Evolutionary conservation across 306 rosid genomes (phyloP).

Genomic region (Castanospermum australe): DNA sequence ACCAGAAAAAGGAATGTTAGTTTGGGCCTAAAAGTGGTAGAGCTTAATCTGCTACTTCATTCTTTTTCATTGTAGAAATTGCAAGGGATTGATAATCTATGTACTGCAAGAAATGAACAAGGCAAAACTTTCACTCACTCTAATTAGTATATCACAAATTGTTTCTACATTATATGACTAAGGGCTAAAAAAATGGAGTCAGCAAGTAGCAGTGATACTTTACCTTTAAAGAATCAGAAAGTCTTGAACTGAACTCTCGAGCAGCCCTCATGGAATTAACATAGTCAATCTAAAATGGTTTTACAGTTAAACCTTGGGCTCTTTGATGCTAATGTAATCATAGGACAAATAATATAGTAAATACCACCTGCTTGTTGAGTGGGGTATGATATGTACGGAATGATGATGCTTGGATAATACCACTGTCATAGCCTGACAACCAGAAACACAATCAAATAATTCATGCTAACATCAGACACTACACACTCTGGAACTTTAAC

Average conservation of each 20-base stretch:
- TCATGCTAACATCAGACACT: conserved; percentile 13
- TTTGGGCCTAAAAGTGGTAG: conserved; percentile 10
- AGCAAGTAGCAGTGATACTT: conserved; percentile 2
- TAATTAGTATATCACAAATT: conserved; percentile 3
- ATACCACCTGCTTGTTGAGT: conserved; percentile 89
- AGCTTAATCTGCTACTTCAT: neutral
- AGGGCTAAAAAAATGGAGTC: neutral
- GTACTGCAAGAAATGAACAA: conserved; percentile 8
- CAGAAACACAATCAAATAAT: conserved; percentile 15
- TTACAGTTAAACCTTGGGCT: conserved; percentile 21
- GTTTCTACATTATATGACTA: neutral
- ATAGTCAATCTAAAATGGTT: conserved; percentile 63
- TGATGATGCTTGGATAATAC: conserved; percentile 84
- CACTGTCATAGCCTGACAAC: conserved; percentile 69
- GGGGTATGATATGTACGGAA: conserved; percentile 98
- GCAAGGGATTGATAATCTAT: conserved; percentile 23
- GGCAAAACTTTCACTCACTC: neutral
- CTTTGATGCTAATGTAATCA: conserved; percentile 19
- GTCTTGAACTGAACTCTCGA: conserved; percentile 81
- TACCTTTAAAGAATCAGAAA: conserved; percentile 94
- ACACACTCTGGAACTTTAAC: neutral
- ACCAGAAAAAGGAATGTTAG: conserved; percentile 40
- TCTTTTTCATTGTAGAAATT: neutral
- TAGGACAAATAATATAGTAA: conserved; percentile 6
- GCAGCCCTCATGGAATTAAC: conserved; percentile 96